These are phyloP conservation scores for Rhodotorula sp. DNA, from an alignment of 1,284 basidiomycete species.

Conservation along the genomic window DNA sequence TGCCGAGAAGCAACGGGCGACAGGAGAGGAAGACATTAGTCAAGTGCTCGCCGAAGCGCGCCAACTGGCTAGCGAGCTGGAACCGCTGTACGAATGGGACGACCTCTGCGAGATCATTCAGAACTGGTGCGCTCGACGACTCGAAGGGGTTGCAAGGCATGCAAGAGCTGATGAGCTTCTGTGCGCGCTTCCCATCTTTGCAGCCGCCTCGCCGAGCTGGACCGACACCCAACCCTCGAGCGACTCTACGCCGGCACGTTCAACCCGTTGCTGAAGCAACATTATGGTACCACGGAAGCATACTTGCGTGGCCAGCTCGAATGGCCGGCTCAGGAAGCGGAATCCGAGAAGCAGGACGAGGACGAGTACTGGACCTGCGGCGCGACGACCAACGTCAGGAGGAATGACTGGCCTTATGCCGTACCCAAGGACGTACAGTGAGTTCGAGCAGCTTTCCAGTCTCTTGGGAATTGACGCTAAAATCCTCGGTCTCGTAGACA, in stretches of 20 bases:
- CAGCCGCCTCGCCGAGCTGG: conserved; percentile 14
- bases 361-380: conserved; percentile 13
- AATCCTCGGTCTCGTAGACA: conserved; percentile 49
- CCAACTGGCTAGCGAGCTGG: not conserved
- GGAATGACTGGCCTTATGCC: conserved; percentile 29
- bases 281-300: conserved; percentile 14
- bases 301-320: conserved; percentile 21
- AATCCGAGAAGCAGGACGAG: not conserved
- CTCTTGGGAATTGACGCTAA: too few species aligned
- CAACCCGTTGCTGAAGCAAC: conserved; percentile 8
- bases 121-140: not conserved
- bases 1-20: not conserved
- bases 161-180: not conserved
- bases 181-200: too few species aligned
- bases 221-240: conserved; percentile 28
- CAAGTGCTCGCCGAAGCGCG: conserved; percentile 1
- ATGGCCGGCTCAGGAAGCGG: conserved; percentile 5
- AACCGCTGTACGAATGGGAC: conserved; percentile 17
- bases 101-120: conserved; percentile 13
- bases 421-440: conserved; percentile 22
- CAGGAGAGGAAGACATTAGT: not conserved
- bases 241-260: conserved; percentile 17
- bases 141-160: not conserved
- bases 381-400: conserved; percentile 13
- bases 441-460: not conserved